Evolutionary conservation across 768 basidiomycete species (phyloP).

Genomic region (Collybia sp.): DNA sequence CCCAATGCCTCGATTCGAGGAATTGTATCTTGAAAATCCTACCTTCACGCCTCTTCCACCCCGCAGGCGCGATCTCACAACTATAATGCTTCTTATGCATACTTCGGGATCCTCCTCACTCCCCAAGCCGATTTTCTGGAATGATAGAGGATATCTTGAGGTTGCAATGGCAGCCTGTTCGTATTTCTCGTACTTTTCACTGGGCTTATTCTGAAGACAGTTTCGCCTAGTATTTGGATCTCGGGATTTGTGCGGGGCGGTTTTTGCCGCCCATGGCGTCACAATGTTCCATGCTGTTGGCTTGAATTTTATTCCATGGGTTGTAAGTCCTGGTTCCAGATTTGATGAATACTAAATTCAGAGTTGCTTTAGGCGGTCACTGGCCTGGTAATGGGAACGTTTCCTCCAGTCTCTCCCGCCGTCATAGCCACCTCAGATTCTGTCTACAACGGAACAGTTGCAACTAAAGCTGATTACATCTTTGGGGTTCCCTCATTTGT

Average conservation of each 20-base stretch:
- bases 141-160: neutral
- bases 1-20: slow-evolving; percentile 8
- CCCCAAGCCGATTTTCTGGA: slow-evolving; percentile 17
- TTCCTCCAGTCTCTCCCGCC: slow-evolving; percentile 21
- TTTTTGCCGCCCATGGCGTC: slow-evolving; percentile 19
- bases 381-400: slow-evolving; percentile 21
- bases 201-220: slow-evolving; percentile 6
- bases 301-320: slow-evolving; percentile 14
- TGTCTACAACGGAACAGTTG: slow-evolving; percentile 18
- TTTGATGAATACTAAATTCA: slow-evolving; percentile 14
- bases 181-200: too few relatives aligned
- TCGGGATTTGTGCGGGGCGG: slow-evolving; percentile 15
- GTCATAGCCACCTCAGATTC: slow-evolving; percentile 21
- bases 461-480: slow-evolving; percentile 14
- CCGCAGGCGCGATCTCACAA: neutral
- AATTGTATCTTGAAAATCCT: slow-evolving; percentile 5
- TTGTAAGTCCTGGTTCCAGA: neutral
- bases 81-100: neutral
- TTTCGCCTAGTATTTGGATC: slow-evolving; percentile 16
- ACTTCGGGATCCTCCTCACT: slow-evolving; percentile 14
- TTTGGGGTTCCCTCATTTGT: slow-evolving; percentile 25
- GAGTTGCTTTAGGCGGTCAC: slow-evolving; percentile 12
- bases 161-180: too few relatives aligned
- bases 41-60: neutral
- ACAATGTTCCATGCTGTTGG: slow-evolving; percentile 29